Evolutionary conservation across 2,329 filamentous ascomycete genomes (phyloP), one percentile per base, ranked within the genome.

Genomic region (Monosporascus sp.): DNA sequence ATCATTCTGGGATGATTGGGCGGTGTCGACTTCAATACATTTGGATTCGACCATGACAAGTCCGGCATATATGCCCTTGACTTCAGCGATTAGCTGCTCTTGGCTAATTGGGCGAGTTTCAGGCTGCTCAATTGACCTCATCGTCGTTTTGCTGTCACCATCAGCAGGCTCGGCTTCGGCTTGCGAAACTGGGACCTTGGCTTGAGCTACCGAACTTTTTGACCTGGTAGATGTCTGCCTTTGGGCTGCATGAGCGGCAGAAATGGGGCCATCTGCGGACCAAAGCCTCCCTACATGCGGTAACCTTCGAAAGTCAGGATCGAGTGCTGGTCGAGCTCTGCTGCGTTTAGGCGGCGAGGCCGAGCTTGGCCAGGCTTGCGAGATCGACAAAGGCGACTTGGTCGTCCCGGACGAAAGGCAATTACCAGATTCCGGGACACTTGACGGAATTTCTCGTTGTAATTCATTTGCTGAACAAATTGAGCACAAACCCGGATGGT

Each of bases 31-130:
- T 50, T 95, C 87, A 0, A 95, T 92, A 61, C 90, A 93, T 60
- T 94, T 90, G 25, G 82, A 83, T 65, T 97, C 92, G 0, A 96
- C 89, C 83, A 94, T 89, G 0, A 90, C 85, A 0, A 97, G 71
- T 0, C 89, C 90, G 0, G 86, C 84, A 62, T 96, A 96, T 3
- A 94, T 94, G 0, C 85, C 85, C 53, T 90, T 90, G 0, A 95
- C 88, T 62, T 96, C 90, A 0, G 84, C 83, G 0, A 90, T 82
- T 0, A 96, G 76, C 60, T 96, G 88, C 1, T 91, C 86, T 55
- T 90, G 85, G 0, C 85, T 86, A 7, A 94, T 91, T 0, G 83
- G 80, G 0, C 84, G 72, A 4, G 65, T 68, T 27, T 66, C 60
- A 0, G 65, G 64, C 47, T 66, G 60, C 39, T 60, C 63, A 9